Evolutionary conservation across 306 rosid genomes (phyloP).

Genomic region (Cucurbita argyrosperma): DNA sequence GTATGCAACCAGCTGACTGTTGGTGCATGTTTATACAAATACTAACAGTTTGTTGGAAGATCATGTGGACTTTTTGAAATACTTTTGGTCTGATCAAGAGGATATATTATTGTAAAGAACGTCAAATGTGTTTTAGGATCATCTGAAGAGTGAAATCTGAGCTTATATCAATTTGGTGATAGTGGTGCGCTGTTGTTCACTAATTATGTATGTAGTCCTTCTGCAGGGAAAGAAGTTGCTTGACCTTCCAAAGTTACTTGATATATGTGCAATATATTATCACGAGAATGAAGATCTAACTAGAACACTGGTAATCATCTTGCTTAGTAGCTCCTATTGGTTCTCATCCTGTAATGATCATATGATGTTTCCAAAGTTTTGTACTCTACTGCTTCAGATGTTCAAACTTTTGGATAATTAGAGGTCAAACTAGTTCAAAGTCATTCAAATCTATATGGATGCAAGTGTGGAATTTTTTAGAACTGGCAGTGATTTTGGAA

Average conservation of each 20-base stretch:
- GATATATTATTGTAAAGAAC: neutral
- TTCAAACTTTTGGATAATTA: neutral
- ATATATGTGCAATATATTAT: conserved; percentile 78
- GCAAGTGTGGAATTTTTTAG: neutral
- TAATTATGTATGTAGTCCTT: conserved; percentile 61
- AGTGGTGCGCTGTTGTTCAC: conserved; percentile 34
- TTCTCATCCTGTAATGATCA: neutral
- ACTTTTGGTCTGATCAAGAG: neutral
- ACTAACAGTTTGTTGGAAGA: neutral
- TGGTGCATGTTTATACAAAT: neutral
- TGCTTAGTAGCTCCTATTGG: neutral
- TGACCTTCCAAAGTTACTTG: conserved; percentile 79
- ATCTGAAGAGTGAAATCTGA: neutral
- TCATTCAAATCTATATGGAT: neutral
- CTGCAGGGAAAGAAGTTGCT: conserved; percentile 93
- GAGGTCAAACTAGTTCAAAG: neutral
- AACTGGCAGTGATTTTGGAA: neutral
- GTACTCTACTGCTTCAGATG: neutral
- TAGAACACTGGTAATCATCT: conserved; percentile 46
- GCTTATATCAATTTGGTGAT: neutral
- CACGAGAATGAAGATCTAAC: conserved; percentile 83
- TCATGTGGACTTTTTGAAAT: neutral
- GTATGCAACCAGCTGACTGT: neutral
- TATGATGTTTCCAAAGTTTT: neutral
- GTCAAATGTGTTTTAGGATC: neutral